A percentile compares a stretch with the other conserved stretches of the same genome.
These are phyloP conservation scores for Platismatia glauca DNA, from an alignment of 495 filamentous ascomycete species.

Conservation along the genomic window DNA sequence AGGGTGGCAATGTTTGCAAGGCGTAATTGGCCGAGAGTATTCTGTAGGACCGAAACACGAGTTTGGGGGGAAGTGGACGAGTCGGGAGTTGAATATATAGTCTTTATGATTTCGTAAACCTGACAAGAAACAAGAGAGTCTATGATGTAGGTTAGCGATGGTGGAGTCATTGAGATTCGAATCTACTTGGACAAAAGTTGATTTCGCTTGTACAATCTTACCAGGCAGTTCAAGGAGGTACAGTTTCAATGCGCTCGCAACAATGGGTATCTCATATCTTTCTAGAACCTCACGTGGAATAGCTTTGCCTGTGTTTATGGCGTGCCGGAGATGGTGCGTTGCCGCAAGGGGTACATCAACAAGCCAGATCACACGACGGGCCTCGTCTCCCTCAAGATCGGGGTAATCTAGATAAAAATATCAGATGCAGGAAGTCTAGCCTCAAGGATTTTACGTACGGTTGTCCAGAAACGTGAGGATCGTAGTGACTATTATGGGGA, in stretches of 20 bases:
- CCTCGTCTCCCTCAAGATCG: constrained; percentile 94
- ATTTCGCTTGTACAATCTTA: constrained; percentile 28
- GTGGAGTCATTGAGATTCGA: not conserved
- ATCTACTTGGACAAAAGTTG: not conserved
- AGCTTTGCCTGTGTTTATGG: constrained; percentile 80
- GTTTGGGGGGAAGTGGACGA: constrained; percentile 61
- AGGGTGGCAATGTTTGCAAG: constrained; percentile 97
- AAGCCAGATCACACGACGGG: constrained; percentile 86
- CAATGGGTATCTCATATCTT: constrained; percentile 84
- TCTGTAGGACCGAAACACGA: constrained; percentile 87
- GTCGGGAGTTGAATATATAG: constrained; percentile 59
- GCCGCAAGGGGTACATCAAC: constrained; percentile 78
- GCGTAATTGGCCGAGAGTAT: constrained; percentile 86
- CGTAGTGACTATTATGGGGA: constrained; percentile 85
- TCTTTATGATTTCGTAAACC: constrained; percentile 98
- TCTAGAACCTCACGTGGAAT: constrained; percentile 67
- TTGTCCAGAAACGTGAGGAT: constrained; percentile 91
- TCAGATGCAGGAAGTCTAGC: constrained; percentile 20
- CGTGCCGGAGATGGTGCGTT: constrained; percentile 74
- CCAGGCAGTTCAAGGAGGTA: constrained; percentile 94
- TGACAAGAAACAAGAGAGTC: constrained; percentile 97
- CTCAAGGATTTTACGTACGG: constrained; percentile 38
- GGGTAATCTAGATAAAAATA: constrained; percentile 60
- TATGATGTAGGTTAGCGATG: constrained; percentile 26
- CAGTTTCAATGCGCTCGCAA: constrained; percentile 87